Conservation (phyloP, 352 stramenopile species). For the Phytophthora multivora region DNA sequence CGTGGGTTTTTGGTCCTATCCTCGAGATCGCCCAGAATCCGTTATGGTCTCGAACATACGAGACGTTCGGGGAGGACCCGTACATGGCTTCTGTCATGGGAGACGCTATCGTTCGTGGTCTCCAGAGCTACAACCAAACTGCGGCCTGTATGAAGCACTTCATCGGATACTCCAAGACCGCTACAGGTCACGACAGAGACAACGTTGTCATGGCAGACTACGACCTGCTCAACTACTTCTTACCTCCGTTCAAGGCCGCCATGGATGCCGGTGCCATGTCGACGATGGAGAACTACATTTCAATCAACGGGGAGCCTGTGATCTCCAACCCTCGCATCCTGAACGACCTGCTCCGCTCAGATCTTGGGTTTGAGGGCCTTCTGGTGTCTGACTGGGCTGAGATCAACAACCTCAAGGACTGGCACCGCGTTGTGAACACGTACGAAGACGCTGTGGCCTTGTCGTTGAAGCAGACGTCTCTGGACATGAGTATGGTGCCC, state of each 20-base stretch:
- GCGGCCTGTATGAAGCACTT: slow-evolving; percentile 90
- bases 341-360: slow-evolving; percentile 69
- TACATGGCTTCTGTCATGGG: slow-evolving; percentile 24
- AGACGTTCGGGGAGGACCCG: slow-evolving; percentile 93
- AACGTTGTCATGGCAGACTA: slow-evolving; percentile 67
- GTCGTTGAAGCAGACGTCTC: slow-evolving; percentile 67
- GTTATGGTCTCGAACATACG: slow-evolving; percentile 87
- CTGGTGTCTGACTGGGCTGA: slow-evolving; percentile 93
- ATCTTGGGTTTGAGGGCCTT: slow-evolving; percentile 84
- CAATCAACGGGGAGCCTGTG: slow-evolving; percentile 90
- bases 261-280: slow-evolving; percentile 77
- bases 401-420: slow-evolving; percentile 83
- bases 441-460: slow-evolving; percentile 59
- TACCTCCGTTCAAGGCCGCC: slow-evolving; percentile 77
- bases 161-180: slow-evolving; percentile 79
- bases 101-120: slow-evolving; percentile 57
- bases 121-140: slow-evolving; percentile 68
- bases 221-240: slow-evolving; percentile 83
- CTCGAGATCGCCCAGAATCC: slow-evolving; percentile 83
- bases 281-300: slow-evolving; percentile 94
- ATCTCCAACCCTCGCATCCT: slow-evolving; percentile 79
- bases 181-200: slow-evolving; percentile 77
- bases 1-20: slow-evolving; percentile 90
- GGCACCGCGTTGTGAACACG: slow-evolving; percentile 50
- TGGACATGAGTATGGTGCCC: slow-evolving; percentile 92